These are phyloP conservation scores for Xylaria scruposa DNA, from an alignment of 495 filamentous ascomycete genomes.

Conservation along the genomic window DNA sequence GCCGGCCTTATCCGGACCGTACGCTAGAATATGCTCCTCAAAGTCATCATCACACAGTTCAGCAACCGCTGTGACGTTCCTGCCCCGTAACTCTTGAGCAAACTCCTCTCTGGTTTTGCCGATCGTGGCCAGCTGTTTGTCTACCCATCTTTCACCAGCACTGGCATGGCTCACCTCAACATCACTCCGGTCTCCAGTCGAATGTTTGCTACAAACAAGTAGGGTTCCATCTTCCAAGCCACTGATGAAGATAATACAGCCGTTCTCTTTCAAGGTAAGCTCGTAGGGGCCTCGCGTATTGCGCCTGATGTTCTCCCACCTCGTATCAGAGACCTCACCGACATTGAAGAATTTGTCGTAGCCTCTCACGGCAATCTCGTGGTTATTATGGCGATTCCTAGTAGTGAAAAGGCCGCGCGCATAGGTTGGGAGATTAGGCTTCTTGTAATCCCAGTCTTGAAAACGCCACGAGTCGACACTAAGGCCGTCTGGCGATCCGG, in stretches of 20 bases:
- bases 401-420: slow-evolving; percentile 92
- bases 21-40: slow-evolving; percentile 95
- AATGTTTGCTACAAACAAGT: slow-evolving; percentile 97
- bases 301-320: slow-evolving; percentile 78
- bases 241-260: slow-evolving; percentile 97
- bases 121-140: slow-evolving; percentile 74
- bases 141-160: slow-evolving; percentile 84
- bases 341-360: slow-evolving; percentile 99
- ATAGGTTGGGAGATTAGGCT: slow-evolving; percentile 80
- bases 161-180: slow-evolving; percentile 77
- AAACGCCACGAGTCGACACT: slow-evolving; percentile 91
- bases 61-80: slow-evolving; percentile 92
- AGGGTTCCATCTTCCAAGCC: slow-evolving; percentile 86
- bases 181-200: slow-evolving; percentile 78
- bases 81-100: slow-evolving; percentile 71
- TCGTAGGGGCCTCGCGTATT: slow-evolving; percentile 91
- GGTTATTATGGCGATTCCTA: slow-evolving; percentile 60
- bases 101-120: slow-evolving; percentile 81
- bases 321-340: slow-evolving; percentile 75
- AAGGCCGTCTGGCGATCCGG: slow-evolving; percentile 60
- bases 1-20: slow-evolving; percentile 81
- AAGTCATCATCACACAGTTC: slow-evolving; percentile 96
- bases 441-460: slow-evolving; percentile 95
- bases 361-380: slow-evolving; percentile 83
- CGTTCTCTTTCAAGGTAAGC: slow-evolving; percentile 96